Percentiles rank a stretch among this genome's conserved stretches.
These are phyloP conservation scores for Phytophthora pini DNA, from an alignment of 352 stramenopile genomes.

Conservation along the genomic window DNA sequence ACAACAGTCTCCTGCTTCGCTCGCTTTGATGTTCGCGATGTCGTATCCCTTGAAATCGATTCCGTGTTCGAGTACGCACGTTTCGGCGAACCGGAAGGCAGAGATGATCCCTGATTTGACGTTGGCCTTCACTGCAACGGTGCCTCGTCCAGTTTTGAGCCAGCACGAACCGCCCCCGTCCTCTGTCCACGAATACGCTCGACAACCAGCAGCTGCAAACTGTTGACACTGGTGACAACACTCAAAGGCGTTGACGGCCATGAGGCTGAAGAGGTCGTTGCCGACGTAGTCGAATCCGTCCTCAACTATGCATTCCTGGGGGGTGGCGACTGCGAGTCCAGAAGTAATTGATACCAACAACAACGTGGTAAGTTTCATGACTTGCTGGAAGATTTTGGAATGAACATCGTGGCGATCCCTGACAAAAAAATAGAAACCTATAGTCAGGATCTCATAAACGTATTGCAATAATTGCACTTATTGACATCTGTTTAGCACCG, in stretches of 20 bases:
- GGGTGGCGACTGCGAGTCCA: not conserved
- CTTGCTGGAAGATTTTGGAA: conserved; percentile 7
- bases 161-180: conserved; percentile 57
- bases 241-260: conserved; percentile 10
- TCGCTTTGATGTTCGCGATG: conserved; percentile 17
- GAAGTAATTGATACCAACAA: not conserved
- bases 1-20: conserved; percentile 28
- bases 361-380: conserved; percentile 5
- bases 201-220: conserved; percentile 29
- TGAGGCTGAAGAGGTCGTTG: conserved; percentile 39
- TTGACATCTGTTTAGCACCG: not conserved
- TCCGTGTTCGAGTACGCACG: conserved; percentile 30
- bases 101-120: conserved; percentile 33
- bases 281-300: conserved; percentile 43
- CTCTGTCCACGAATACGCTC: conserved; percentile 58
- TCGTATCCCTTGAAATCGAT: conserved; percentile 38
- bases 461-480: conserved; percentile 7
- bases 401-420: conserved; percentile 4
- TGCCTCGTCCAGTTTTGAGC: conserved; percentile 57
- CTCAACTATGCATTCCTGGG: conserved; percentile 31
- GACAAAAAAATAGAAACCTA: not conserved
- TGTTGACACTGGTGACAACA: conserved; percentile 36
- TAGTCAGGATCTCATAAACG: conserved; percentile 4
- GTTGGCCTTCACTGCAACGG: conserved; percentile 24
- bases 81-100: conserved; percentile 22